These are phyloP conservation scores for Dendrobium nobile DNA, from an alignment of 106 monocot genomes.

Conservation along the genomic window DNA sequence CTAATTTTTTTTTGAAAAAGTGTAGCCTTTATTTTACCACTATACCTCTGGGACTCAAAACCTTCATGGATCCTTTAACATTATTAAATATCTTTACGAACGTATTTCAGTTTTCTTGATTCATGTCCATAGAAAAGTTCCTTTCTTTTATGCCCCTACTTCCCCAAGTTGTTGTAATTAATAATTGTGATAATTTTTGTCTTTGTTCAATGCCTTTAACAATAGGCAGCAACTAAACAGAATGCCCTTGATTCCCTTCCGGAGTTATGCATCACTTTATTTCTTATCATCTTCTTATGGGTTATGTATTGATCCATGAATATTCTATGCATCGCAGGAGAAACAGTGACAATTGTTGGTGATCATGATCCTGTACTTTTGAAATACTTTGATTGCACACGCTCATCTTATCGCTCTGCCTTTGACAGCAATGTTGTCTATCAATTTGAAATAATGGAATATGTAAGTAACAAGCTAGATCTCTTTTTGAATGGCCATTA, in stretches of 20 bases:
- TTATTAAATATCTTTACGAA: not conserved
- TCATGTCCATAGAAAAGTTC: not conserved
- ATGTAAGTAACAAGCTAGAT: conserved; percentile 40
- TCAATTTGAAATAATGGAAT: conserved; percentile 97
- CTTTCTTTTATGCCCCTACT: not conserved
- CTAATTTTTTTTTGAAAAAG: not conserved
- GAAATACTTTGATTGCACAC: conserved; percentile 89
- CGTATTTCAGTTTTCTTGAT: not conserved
- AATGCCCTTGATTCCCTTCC: not conserved
- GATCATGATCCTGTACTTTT: conserved; percentile 77
- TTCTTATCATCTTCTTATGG: not conserved
- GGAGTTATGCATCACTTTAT: not conserved
- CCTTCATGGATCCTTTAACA: not conserved
- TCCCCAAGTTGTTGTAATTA: not conserved
- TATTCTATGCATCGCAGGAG: conserved; percentile 43
- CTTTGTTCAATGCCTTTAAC: not conserved
- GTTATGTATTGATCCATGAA: not conserved
- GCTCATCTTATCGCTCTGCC: conserved; percentile 69
- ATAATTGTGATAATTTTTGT: not conserved
- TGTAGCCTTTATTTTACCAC: not conserved
- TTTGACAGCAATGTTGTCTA: conserved; percentile 95
- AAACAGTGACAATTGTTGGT: conserved; percentile 83
- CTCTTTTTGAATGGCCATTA: not conserved
- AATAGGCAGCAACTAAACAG: not conserved
- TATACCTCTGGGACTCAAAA: not conserved